Evolutionary conservation across 176 grass and related monocot genomes (phyloP), one percentile per base, ranked within the genome.

Genomic region (Thalia dealbata): DNA sequence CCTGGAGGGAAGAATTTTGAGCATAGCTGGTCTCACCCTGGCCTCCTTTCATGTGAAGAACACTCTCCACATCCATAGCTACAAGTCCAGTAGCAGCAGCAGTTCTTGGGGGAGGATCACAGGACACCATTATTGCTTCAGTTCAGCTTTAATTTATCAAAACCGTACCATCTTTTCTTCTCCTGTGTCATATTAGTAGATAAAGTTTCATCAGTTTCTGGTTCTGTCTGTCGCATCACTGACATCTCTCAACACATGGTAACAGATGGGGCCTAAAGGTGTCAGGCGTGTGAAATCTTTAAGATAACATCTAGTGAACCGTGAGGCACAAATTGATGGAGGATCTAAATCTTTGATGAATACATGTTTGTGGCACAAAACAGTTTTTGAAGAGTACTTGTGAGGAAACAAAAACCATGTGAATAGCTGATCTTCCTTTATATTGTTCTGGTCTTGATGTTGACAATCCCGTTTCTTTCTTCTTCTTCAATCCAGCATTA

Each of bases 41-140:
- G 5, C 95, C 95, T 82, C 81, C 87, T 52, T 91, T 99, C 95
- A 99, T 99, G 78, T 91, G 95, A 72, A 99, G 87, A 76, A 93
- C 84, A 64, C 83, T 78, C 81, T 99, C 87, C 71, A 99, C 90
- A 78, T 93, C 72, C 90, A 99, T 78, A 68, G 83, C 80, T 75
- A 78, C 78, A 52, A 79, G 61, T 58, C 91, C 80, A 18, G 83
- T 79, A 52, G 73, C 73, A 60, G 73, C 76, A 38, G 67, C 87
- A n/a, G n/a, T n/a, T n/a, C n/a, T n/a, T n/a, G n/a, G n/a, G n/a
- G n/a, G n/a, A n/a, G 32, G 32, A 58, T 15, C 6, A 15, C 86
- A 87, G 51, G 86, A 89, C 27, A 81, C 85, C 92, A 96, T 96
- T 81, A 16, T 58, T 58, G 54, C 21, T 48, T 48, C 54, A 58